Percentiles rank a stretch among this genome's conserved stretches.
Evolutionary conservation across 352 stramenopile genomes (phyloP).

Genomic region (Pythium utonaiense): DNA sequence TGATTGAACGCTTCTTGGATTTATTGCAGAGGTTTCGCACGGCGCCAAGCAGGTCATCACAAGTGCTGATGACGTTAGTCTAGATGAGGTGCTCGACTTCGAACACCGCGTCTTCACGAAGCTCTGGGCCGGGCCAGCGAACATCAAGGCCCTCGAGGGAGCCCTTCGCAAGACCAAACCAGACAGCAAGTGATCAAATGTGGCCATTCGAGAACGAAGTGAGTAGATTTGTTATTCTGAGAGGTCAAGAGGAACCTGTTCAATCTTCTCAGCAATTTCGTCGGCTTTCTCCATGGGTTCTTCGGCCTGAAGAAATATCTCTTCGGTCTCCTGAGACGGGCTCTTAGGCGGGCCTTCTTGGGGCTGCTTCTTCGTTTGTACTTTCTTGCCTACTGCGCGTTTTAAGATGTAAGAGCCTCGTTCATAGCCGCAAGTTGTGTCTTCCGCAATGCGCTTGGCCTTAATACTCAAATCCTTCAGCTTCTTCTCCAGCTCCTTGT

Average conservation of each 20-base stretch:
- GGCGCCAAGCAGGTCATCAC: conserved; percentile 71
- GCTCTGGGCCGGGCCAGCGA: conserved; percentile 73
- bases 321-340: no score
- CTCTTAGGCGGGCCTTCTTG: no score
- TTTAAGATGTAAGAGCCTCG: conserved; percentile 47
- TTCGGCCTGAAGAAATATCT: no score
- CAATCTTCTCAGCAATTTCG: not conserved
- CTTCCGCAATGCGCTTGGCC: conserved; percentile 26
- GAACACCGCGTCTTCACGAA: conserved; percentile 66
- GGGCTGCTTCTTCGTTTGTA: not conserved
- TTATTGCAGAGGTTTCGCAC: conserved; percentile 55
- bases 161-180: conserved; percentile 38
- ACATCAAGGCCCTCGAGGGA: conserved; percentile 57
- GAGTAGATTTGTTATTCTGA: no score
- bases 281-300: not conserved
- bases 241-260: no score
- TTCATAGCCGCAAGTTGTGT: conserved; percentile 28
- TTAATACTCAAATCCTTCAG: conserved; percentile 26
- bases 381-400: not conserved
- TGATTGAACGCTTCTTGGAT: not conserved
- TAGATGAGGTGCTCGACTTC: conserved; percentile 54
- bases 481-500: conserved; percentile 12
- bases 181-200: not conserved
- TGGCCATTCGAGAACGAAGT: not conserved
- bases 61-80: conserved; percentile 59